Evolutionary conservation across 192 early-diverging fungal species (phyloP).

Genomic region (Coemansia sp.): DNA sequence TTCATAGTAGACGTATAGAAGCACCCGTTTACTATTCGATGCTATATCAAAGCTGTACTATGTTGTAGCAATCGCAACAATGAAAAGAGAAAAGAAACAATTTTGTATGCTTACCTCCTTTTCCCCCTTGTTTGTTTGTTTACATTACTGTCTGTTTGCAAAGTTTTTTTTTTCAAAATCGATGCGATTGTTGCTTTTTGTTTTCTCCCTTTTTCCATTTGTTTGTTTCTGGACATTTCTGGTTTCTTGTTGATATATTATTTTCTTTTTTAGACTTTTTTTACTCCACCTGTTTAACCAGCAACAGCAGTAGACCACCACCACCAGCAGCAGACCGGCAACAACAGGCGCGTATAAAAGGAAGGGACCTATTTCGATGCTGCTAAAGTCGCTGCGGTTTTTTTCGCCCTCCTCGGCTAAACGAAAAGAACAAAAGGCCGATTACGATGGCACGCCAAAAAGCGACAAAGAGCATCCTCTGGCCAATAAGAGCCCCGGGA

Average conservation of each 20-base stretch:
- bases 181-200: not conserved
- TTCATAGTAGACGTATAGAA: no score
- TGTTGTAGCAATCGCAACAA: no score
- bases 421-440: not conserved
- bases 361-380: not conserved
- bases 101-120: no score
- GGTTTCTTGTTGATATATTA: slow-evolving; percentile 1
- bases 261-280: slow-evolving; percentile 4
- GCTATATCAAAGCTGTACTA: no score
- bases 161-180: not conserved
- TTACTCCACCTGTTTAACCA: not conserved
- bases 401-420: not conserved
- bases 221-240: not conserved
- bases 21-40: no score
- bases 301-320: not conserved
- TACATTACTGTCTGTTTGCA: not conserved
- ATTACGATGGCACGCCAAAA: not conserved
- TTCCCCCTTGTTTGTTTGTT: not conserved
- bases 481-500: not conserved
- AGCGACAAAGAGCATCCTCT: not conserved
- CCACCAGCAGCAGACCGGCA: no score
- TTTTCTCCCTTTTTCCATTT: not conserved
- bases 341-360: no score
- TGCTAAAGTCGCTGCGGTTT: slow-evolving; percentile 5
- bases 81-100: not conserved